Evolutionary conservation across 2,329 filamentous ascomycete species (phyloP).

Genomic region (Alternaria conjuncta): DNA sequence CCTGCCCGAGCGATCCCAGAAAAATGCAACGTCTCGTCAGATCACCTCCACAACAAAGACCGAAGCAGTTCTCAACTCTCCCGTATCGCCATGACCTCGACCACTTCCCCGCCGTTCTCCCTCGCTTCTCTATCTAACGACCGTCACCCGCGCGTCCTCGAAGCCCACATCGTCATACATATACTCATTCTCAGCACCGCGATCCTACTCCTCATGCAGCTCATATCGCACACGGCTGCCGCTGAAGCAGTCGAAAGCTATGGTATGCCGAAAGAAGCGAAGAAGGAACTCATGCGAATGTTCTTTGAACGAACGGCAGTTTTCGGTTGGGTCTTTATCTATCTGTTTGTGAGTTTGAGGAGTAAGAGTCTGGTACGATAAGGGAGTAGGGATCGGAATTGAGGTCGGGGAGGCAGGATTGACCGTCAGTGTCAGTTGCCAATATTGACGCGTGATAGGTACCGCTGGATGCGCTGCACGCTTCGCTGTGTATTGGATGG

Average conservation of each 20-base stretch:
- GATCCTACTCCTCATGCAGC: background rate
- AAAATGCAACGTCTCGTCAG: background rate
- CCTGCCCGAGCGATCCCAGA: background rate
- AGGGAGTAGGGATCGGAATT: background rate
- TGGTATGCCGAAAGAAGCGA: background rate
- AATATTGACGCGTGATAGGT: background rate
- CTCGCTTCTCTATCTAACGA: background rate
- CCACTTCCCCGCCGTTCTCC: background rate
- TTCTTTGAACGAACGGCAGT: background rate
- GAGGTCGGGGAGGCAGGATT: background rate
- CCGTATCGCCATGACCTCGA: background rate
- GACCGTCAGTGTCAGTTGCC: background rate
- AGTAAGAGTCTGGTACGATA: background rate
- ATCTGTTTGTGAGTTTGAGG: background rate
- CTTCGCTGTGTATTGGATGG: background rate
- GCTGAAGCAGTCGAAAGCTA: background rate
- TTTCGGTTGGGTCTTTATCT: background rate
- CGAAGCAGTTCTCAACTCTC: background rate
- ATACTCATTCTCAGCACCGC: background rate
- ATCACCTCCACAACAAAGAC: background rate
- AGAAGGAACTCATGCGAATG: background rate
- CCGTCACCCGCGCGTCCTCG: background rate
- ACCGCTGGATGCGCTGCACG: background rate
- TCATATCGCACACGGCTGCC: background rate
- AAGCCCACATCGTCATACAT: background rate